A percentile compares a stretch with the other conserved stretches of the same genome.
Evolutionary conservation across 2,329 filamentous ascomycete genomes (phyloP).

Genomic region (Orbilia oligospora): DNA sequence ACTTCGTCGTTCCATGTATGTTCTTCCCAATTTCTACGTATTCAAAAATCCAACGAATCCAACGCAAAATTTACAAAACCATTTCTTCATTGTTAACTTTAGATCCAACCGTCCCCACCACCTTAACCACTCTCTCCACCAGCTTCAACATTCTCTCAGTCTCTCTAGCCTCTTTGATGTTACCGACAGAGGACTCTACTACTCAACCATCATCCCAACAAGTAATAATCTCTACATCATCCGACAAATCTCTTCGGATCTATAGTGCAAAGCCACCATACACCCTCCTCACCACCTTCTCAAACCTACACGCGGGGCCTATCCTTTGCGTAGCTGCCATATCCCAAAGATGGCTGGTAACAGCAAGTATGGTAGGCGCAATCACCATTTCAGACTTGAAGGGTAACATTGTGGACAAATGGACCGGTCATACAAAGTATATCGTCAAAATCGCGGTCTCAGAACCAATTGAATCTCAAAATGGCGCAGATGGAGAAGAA

Average conservation of each 20-base stretch:
- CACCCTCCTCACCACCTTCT: constrained; percentile 53
- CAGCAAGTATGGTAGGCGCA: constrained; percentile 62
- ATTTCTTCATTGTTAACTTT: neutral
- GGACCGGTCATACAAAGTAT: constrained; percentile 62
- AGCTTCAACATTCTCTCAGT: constrained; percentile 70
- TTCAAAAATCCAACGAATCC: constrained; percentile 38
- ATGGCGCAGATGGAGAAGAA: constrained; percentile 33
- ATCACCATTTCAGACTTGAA: constrained; percentile 57
- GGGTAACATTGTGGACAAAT: constrained; percentile 38
- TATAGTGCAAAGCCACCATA: constrained; percentile 65
- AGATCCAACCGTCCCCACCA: constrained; percentile 39
- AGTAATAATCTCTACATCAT: constrained; percentile 64
- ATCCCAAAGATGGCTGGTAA: constrained; percentile 58
- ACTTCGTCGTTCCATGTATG: constrained; percentile 62
- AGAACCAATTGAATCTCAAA: neutral
- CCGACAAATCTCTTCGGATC: constrained; percentile 69
- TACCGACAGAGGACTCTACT: constrained; percentile 23
- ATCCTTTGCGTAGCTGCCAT: constrained; percentile 62
- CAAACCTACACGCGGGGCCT: constrained; percentile 60
- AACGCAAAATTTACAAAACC: constrained; percentile 21
- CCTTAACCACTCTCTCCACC: constrained; percentile 61
- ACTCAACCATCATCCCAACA: constrained; percentile 62
- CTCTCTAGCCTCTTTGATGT: constrained; percentile 63
- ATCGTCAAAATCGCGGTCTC: constrained; percentile 62
- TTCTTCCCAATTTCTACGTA: neutral